Base-by-base conservation (phyloP, 2,329 filamentous ascomycete genomes). In the Conoideocrella luteorostrata region DNA sequence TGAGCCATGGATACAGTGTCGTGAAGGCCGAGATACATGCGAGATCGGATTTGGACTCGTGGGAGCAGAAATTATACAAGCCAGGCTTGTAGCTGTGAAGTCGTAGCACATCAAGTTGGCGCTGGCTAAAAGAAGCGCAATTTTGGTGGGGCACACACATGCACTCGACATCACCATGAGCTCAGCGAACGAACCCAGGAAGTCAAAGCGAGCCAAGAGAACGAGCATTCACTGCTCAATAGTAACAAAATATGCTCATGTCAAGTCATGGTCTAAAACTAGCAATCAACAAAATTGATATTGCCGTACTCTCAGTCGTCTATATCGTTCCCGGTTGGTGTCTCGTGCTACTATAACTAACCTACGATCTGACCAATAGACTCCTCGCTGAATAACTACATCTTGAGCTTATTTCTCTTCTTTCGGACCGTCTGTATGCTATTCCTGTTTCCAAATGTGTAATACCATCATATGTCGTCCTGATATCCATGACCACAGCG, bases 1-100 rank as follows among this genome's bases (percentile, higher is more conserved):
- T 59, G 52, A 2, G 53, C 52, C 69, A 71, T 72, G 40, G 23
- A 34, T 30, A 15, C 28, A 21, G 32, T 39, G 12, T 41, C 34
- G 9, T 22, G 15, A 18, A 23, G 4, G 11, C 12, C 12, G 13
- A 22, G 18, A 15, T 23, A 26, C n/a, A 24, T 33, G 2, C n/a
- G 18, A 11, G 13, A 13, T 15, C 6, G 40, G 20, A 9, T 18
- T 20, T 17, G 3, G 13, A 26, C 18, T 36, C 18, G 36, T 15
- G 11, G 15, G n/a, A 18, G 36, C 17, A 17, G 9, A 15, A 22
- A 24, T 21, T 10, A 20, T 34, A 13, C 7, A 15, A 26, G 39
- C 15, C 17, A 26, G 29, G 13, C 38, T 22, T 12, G 23, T 10
- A 40, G 24, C 12, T 28, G 36, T 11, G 22, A 21, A 17, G 38